Evolutionary conservation across 176 grass and related monocot species (phyloP), one percentile per base, ranked within the genome.

Genomic region (Zoysia japonica): DNA sequence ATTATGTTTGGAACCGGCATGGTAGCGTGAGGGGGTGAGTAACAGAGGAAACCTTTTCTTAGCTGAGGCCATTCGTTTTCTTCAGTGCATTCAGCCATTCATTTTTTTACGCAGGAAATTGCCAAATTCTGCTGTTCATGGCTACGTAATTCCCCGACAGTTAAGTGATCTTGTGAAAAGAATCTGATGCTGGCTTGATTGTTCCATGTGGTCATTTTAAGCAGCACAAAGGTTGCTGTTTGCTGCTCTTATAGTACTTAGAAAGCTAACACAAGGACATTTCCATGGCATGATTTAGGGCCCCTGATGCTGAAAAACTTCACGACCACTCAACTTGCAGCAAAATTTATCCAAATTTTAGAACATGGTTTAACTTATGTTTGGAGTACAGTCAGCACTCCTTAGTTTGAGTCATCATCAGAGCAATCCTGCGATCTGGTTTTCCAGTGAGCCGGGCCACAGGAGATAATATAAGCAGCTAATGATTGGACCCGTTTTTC

Each of bases 401-500:
- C 78, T 54, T 47, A 69, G 67, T 81, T 84, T 75, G 47, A 48
- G 76, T 70, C 28, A 28, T 28, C 28, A 28, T 28, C 55, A 70
- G 41, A 65, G 70, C 76, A 84, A 80, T 43, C 56, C 55, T 80
- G 44, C 36, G n/a, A 67, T 47, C 68, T 80, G 13, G 73, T 42
- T 50, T 73, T 65, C 68, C 74, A 46, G 20, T 75, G 64, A 76
- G 56, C 70, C 35, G 4, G 47, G 64, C 61, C 52, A 64, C 5
- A 57, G 35, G 40, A 38, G 81, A 76, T 84, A 64, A 39, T 39
- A 63, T 63, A 70, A 88, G 81, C 55, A 13, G 56, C 71, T 48
- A 88, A 80, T 84, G 87, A 80, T 84, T 88, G 70, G 6, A 2
- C 50, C 40, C 53, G 49, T 40, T 44, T 78, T 65, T 76, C 66